These are phyloP conservation scores for Haematococcus sp. DNA, from an alignment of 139 green algal species.

Conservation along the genomic window DNA sequence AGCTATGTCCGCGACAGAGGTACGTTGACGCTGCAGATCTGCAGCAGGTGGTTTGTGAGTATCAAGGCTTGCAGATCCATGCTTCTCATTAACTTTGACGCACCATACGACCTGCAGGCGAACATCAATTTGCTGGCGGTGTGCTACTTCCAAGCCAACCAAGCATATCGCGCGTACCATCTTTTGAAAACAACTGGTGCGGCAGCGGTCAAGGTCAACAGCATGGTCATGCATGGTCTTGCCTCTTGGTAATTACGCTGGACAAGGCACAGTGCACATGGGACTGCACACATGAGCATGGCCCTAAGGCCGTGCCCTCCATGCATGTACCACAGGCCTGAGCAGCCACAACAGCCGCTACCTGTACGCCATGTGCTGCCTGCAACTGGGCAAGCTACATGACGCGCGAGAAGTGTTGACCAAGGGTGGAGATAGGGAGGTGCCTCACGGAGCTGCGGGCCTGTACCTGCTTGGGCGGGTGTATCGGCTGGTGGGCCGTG, in stretches of 20 bases:
- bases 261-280: not conserved
- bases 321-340: conserved; percentile 30
- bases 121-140: conserved; percentile 81
- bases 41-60: not conserved
- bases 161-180: conserved; percentile 74
- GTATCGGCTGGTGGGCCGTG: conserved; percentile 55
- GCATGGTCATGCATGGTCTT: too few relatives aligned
- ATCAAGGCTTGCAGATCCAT: not conserved
- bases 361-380: conserved; percentile 78
- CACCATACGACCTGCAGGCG: conserved; percentile 44
- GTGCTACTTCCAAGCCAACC: conserved; percentile 77
- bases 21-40: conserved; percentile 16
- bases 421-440: conserved; percentile 33
- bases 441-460: conserved; percentile 80
- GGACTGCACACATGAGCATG: conserved; percentile 4
- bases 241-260: too few relatives aligned
- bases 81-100: not conserved
- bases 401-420: conserved; percentile 81
- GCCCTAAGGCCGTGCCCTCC: not conserved
- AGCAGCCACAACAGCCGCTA: conserved; percentile 64
- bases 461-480: conserved; percentile 83
- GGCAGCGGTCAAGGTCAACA: too few relatives aligned
- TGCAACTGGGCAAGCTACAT: conserved; percentile 70
- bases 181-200: conserved; percentile 41
- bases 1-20: conserved; percentile 64